Evolutionary conservation across 2,329 filamentous ascomycete species (phyloP), one percentile per base, ranked within the genome.

Genomic region (Pestalotiopsis sp.): DNA sequence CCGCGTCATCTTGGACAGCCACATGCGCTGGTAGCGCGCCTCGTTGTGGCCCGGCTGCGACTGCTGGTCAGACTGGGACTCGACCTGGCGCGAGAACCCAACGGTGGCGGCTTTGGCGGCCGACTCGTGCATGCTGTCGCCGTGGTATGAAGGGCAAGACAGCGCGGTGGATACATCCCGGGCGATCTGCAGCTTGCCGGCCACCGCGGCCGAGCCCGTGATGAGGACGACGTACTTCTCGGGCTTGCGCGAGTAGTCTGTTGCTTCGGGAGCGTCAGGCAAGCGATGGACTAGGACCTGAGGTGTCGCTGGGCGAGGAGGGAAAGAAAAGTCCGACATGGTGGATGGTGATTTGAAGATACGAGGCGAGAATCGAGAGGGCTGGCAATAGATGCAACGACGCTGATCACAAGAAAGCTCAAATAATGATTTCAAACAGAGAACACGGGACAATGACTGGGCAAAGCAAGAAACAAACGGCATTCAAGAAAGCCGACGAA

Each of bases 1-100:
- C 4, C 77, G 61, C 2, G 74, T 78, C 76, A 78, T 74, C 66
- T 77, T 78, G 3, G 73, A 73, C 7, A 78, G 72, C 77, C 76
- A 78, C 75, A 78, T 77, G 49, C 77, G 73, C 68, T 75, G 75
- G 58, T 78, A 77, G 4, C 76, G 72, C 1, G 66, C 72, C 66
- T 76, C 71, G 25, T 77, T 77, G 3, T 68, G 66, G 4, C 69
- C 68, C 11, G 27, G 1, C 2, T 17, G 45, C 20, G 17, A 4
- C 4, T 31, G 17, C 17, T 52, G 57, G 11, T 12, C 13, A 5
- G 57, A 31, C 23, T 27, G 57, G 4, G 20, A 52, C 13, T 13
- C 38, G 20, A 12, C n/a, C 38, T 14, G 14, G 27, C 41, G 17
- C 17, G 36, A 27, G 23, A 56, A 36, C 13, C 73, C 75, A 2